Evolutionary conservation across 2,329 filamentous ascomycete genomes (phyloP), one percentile per base, ranked within the genome.

Genomic region (Arthrinium puccinioides): DNA sequence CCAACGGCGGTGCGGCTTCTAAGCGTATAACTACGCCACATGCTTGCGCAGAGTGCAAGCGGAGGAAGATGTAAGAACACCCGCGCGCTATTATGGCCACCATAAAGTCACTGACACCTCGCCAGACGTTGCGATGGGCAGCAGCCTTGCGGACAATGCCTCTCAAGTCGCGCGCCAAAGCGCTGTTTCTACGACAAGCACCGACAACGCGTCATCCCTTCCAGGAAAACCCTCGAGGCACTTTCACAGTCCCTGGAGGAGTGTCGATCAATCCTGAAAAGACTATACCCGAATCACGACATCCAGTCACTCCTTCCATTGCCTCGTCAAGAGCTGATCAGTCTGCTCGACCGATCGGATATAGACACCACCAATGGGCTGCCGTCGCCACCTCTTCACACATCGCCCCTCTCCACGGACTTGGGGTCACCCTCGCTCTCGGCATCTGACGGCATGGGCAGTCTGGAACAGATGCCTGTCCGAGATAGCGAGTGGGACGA

Each of bases 141-240:
- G 47, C 82, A 87, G 53, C 86, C 86, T 9, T 92, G 86, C 54
- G 83, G 84, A 25, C 85, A 88, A 55, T 92, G 86, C 56, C 74
- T 85, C 40, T 88, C 84, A 58, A 89, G 87, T 55, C 79, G 86
- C 39, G 84, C 85, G 44, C 82, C 84, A 4, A 85, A 88, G 56
- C 71, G 78, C 38, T 90, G 86, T 55, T 80, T 82, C 51, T 90
- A 90, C 58, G 82, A 87, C 47, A 87, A 89, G 61, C 84, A 87
- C 45, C 74, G 84, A 13, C 82, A 86, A 57, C 69, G 83, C 43
- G 77, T 86, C 9, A 81, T 87, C 40, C 84, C 85, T 1, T 89
- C 85, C 8, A 75, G 83, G 59, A 88, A 86, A 50, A 77, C 75
- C 6, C 67, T 79, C 30, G 77, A 82, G 51, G 74, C 78, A 26